phyloP scores from a whole-genome alignment of 192 early-diverging fungal species.

The Coemansia sp. region DNA sequence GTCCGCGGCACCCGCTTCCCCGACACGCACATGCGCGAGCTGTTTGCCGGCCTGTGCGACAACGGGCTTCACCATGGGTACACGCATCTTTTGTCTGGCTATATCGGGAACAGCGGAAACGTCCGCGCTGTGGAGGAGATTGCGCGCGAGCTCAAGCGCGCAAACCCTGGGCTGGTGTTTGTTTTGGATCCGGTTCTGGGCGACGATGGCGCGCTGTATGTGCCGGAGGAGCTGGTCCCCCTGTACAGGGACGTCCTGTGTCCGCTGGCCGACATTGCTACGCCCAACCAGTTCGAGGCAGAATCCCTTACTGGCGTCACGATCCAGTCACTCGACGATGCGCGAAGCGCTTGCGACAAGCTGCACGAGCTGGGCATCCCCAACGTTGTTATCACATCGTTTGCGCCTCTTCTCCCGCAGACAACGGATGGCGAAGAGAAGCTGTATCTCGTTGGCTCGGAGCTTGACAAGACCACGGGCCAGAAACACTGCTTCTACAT shows the following conservation, averaged over 20 bases:
- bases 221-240: constrained; percentile 73
- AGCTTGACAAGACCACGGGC: constrained; percentile 7
- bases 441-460: constrained; percentile 59
- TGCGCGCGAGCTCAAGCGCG: constrained; percentile 57
- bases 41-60: constrained; percentile 71
- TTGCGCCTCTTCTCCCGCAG: constrained; percentile 44
- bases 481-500: constrained; percentile 63
- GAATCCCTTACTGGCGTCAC: constrained; percentile 68
- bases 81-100: constrained; percentile 85
- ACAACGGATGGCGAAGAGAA: constrained; percentile 1
- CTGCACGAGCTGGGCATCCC: constrained; percentile 71
- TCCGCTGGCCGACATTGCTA: constrained; percentile 73
- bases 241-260: constrained; percentile 75
- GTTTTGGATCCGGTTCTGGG: constrained; percentile 92
- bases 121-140: constrained; percentile 61
- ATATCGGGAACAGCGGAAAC: constrained; percentile 77
- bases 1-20: constrained; percentile 72
- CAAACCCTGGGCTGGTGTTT: constrained; percentile 48
- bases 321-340: constrained; percentile 58
- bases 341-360: constrained; percentile 58
- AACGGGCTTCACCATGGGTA: constrained; percentile 74
- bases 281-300: constrained; percentile 92
- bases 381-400: constrained; percentile 81
- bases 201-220: constrained; percentile 84
- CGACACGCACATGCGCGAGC: constrained; percentile 63